These are phyloP conservation scores for Adansonia madagascariensis DNA, from an alignment of 441 rosid genomes.

Conservation along the genomic window DNA sequence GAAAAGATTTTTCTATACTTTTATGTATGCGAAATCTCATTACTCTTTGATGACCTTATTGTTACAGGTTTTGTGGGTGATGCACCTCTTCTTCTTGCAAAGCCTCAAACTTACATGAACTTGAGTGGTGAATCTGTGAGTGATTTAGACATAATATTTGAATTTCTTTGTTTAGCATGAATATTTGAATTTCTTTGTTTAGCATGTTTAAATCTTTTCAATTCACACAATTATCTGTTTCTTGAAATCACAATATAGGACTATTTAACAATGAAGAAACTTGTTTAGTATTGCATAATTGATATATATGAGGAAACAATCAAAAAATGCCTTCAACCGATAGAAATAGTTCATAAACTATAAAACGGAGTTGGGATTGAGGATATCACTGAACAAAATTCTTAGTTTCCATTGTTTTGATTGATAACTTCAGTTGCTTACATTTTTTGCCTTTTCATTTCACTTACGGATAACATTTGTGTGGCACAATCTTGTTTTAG, in stretches of 20 bases:
- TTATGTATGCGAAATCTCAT: slow-evolving; percentile 6
- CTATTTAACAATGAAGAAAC: background rate
- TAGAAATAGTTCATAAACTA: background rate
- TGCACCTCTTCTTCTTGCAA: slow-evolving; percentile 71
- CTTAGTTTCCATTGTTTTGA: background rate
- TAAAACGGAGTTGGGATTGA: background rate
- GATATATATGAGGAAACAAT: slow-evolving; percentile 13
- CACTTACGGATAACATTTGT: background rate
- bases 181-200: background rate
- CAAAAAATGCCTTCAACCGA: background rate
- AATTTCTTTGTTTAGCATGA: too few relatives aligned
- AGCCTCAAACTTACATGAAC: slow-evolving; percentile 97
- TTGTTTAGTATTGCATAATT: background rate
- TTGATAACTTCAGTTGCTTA: background rate
- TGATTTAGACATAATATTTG: background rate
- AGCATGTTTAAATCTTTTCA: background rate
- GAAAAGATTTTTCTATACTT: background rate
- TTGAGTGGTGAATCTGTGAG: slow-evolving; percentile 93
- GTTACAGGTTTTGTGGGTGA: slow-evolving; percentile 67
- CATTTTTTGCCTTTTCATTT: background rate
- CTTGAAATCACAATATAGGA: background rate
- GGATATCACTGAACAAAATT: background rate
- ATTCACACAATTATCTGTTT: background rate
- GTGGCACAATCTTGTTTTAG: slow-evolving; percentile 1
- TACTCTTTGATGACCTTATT: slow-evolving; percentile 4